Evolutionary conservation across 2,329 filamentous ascomycete species (phyloP), one percentile per base, ranked within the genome.

Genomic region (Hymenoscyphus fraxineus): DNA sequence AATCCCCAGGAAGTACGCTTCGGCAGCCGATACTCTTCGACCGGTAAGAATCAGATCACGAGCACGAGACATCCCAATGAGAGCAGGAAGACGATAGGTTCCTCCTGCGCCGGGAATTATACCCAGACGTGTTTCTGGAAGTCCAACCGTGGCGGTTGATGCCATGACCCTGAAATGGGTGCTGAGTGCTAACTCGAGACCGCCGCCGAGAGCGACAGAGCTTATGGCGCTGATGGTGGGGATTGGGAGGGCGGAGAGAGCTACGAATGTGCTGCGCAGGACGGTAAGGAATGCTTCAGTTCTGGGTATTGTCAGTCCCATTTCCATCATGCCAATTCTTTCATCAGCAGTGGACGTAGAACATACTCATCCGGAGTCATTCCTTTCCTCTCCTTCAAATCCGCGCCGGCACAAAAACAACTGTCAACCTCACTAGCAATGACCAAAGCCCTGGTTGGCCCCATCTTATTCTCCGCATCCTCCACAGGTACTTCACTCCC

Each of bases 101-200:
- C 94, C 95, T 55, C 95, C 95, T 1, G 94, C 95, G 65, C 95
- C 95, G 2, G 95, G 95, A 69, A 99, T 90, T 75, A 99, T 99
- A 63, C 90, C 95, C 2, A 99, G 84, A 2, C 93, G 85, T 1
- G 95, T 98, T 77, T 99, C 95, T 1, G 95, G 95, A 5, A 98
- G 85, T 0, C 88, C 93, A 62, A 99, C 87, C 31, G 83, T 80
- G 16, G 92, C 90, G 40, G 88, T 90, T 47, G 91, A 92, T 39
- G 88, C 85, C 70, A 98, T 88, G 61, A 99, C 89, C 69, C 95
- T 92, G 78, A 99, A 87, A 77, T 95, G 88, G 1, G 94, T 96
- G 70, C 90, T 88, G 6, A 99, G 86, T 1, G 93, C 94, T 61
- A 99, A 86, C 79, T 99, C 95, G 69, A 99, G 88, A 58, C 95